phyloP scores from a whole-genome alignment of 176 grass and related monocot genomes.

The Oryza officinalis region DNA sequence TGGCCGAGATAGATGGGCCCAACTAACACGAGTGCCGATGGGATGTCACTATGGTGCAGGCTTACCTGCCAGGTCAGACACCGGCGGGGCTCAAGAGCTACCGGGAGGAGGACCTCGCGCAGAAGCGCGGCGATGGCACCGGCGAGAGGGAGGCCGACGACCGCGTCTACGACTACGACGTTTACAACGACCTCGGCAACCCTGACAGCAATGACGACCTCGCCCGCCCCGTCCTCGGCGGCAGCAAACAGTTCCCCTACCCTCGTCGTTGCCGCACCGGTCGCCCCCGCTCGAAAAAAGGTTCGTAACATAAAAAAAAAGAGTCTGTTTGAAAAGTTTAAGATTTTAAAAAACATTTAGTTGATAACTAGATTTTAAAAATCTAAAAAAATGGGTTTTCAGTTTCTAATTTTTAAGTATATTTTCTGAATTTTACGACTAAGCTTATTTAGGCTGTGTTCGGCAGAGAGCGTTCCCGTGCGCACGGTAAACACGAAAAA shows the following conservation, averaged over 20 bases:
- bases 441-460: too few relatives aligned
- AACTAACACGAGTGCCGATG: background rate
- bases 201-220: slow-evolving; percentile 33
- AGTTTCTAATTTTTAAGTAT: too few relatives aligned
- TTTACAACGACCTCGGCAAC: slow-evolving; percentile 73
- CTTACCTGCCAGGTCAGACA: slow-evolving; percentile 70
- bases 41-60: slow-evolving; percentile 16
- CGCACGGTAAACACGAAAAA: too few relatives aligned
- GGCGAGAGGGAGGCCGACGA: slow-evolving; percentile 58
- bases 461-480: too few relatives aligned
- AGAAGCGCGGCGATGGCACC: slow-evolving; percentile 50
- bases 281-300: slow-evolving; percentile 43
- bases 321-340: too few relatives aligned
- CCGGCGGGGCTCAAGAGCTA: slow-evolving; percentile 53
- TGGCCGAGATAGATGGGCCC: too few relatives aligned
- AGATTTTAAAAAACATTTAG: too few relatives aligned
- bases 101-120: slow-evolving; percentile 50
- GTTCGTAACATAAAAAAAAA: background rate
- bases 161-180: slow-evolving; percentile 79
- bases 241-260: slow-evolving; percentile 63
- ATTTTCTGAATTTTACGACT: too few relatives aligned
- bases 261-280: slow-evolving; percentile 82
- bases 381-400: too few relatives aligned
- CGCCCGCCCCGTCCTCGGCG: slow-evolving; percentile 64
- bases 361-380: too few relatives aligned